These are phyloP conservation scores for Penicillium pulvis DNA, from an alignment of 495 filamentous ascomycete species.

Conservation along the genomic window DNA sequence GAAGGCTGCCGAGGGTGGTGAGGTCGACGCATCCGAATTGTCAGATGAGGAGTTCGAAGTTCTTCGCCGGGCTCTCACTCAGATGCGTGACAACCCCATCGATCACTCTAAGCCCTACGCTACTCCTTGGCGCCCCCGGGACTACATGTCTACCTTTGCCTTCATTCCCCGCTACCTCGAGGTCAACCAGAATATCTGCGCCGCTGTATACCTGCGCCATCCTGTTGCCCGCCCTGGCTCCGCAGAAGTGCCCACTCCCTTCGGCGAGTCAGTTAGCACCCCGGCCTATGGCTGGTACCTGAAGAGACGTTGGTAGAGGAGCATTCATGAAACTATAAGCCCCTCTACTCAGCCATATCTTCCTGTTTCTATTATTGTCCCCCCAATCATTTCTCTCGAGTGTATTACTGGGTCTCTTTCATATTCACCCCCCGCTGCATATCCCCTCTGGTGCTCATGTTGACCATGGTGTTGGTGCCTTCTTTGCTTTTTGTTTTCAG, in stretches of 20 bases:
- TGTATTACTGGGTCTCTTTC: slow-evolving; percentile 47
- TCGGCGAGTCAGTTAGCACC: slow-evolving; percentile 60
- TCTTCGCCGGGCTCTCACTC: slow-evolving; percentile 51
- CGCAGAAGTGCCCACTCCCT: slow-evolving; percentile 90
- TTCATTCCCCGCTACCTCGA: slow-evolving; percentile 95
- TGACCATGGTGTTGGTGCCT: slow-evolving; percentile 36
- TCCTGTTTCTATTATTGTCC: slow-evolving; percentile 22
- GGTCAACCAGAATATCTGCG: slow-evolving; percentile 94
- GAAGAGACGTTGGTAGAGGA: slow-evolving; percentile 66
- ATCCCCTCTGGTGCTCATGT: slow-evolving; percentile 32
- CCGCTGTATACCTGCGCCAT: slow-evolving; percentile 92
- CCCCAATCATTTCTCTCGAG: slow-evolving; percentile 21
- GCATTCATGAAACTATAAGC: slow-evolving; percentile 4
- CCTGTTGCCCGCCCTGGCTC: slow-evolving; percentile 88
- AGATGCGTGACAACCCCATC: slow-evolving; percentile 69
- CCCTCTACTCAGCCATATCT: slow-evolving; percentile 14
- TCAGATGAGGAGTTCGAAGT: slow-evolving; percentile 43
- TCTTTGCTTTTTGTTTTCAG: slow-evolving; percentile 24
- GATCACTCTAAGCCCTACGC: slow-evolving; percentile 81
- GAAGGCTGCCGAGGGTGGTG: slow-evolving; percentile 38
- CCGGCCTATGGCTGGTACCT: slow-evolving; percentile 94
- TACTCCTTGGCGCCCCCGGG: slow-evolving; percentile 87
- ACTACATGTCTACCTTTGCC: slow-evolving; percentile 87
- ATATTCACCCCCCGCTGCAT: slow-evolving; percentile 33
- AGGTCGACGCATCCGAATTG: slow-evolving; percentile 44